These are phyloP conservation scores for Xylaria flabelliformis DNA, from an alignment of 495 filamentous ascomycete genomes.

Conservation along the genomic window DNA sequence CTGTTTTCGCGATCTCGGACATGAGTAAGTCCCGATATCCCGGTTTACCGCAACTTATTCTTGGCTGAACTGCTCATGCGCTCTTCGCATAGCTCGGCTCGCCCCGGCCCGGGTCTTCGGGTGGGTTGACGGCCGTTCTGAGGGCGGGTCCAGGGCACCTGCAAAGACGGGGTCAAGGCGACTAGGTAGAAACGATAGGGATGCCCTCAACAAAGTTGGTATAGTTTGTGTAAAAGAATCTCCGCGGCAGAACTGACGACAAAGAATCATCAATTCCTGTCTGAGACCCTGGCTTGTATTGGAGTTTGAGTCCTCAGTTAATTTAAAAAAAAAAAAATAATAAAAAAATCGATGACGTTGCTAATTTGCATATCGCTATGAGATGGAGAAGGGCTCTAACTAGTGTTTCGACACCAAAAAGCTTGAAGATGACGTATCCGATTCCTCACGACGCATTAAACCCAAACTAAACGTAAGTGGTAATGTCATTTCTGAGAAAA, in stretches of 20 bases:
- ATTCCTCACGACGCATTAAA: too few relatives aligned
- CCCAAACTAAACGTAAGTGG: too few relatives aligned
- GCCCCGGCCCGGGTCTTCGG: not conserved
- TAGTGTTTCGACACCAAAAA: not conserved
- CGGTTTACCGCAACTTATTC: not conserved
- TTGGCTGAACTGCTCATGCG: not conserved
- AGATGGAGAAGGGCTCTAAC: not conserved
- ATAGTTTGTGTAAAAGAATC: too few relatives aligned
- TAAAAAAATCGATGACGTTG: not conserved
- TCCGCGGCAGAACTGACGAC: too few relatives aligned
- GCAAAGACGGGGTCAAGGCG: too few relatives aligned
- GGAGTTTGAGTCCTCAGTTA: not conserved
- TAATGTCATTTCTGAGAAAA: too few relatives aligned
- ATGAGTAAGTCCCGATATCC: not conserved
- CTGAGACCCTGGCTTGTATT: not conserved
- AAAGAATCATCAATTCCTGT: not conserved
- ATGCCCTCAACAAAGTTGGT: too few relatives aligned
- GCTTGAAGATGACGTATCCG: not conserved
- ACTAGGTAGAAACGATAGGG: too few relatives aligned
- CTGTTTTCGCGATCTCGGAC: not conserved
- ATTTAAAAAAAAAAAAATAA: too few relatives aligned
- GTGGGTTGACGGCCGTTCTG: too few relatives aligned
- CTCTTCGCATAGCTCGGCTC: conserved; percentile 4
- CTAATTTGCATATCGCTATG: not conserved
- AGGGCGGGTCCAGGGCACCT: too few relatives aligned